phyloP scores from a whole-genome alignment of 1,139 yeast species.

The Eremothecium coryli region DNA sequence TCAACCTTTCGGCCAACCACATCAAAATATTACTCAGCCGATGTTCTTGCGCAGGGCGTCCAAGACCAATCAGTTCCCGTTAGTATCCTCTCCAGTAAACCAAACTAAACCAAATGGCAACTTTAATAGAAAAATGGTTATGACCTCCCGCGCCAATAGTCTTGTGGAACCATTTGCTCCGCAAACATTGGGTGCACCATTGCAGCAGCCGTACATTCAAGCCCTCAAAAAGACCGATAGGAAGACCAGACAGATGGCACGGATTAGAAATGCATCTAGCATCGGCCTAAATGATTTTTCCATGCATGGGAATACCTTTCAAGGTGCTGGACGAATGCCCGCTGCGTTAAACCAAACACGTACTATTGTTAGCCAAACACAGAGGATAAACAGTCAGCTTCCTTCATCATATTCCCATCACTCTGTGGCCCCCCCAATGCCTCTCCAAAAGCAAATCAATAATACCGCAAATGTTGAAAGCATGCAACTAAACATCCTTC shows the following conservation, averaged over 20 bases:
- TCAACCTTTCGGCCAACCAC: too few species aligned
- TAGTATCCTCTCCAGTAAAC: not conserved
- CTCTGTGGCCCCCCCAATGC: too few species aligned
- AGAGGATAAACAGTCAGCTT: too few species aligned
- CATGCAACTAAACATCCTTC: too few species aligned
- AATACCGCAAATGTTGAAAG: too few species aligned
- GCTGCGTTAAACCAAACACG: too few species aligned
- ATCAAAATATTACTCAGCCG: too few species aligned
- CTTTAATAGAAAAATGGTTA: not conserved
- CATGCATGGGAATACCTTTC: constrained; percentile 7
- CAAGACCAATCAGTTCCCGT: not conserved
- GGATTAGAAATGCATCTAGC: constrained; percentile 28
- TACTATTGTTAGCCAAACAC: too few species aligned
- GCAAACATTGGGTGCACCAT: not conserved
- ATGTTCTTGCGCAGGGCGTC: too few species aligned
- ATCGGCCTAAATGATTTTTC: constrained; percentile 17
- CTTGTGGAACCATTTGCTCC: not conserved
- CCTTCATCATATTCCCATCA: too few species aligned
- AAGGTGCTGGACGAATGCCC: too few species aligned
- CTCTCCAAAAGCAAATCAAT: not conserved
- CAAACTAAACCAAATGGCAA: too few species aligned
- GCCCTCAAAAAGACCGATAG: constrained; percentile 30
- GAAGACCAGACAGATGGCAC: constrained; percentile 30
- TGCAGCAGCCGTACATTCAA: constrained; percentile 8
- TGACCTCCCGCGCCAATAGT: constrained; percentile 3